These are phyloP conservation scores for Xylaria sp. DNA, from an alignment of 2,329 filamentous ascomycete species.

Conservation along the genomic window DNA sequence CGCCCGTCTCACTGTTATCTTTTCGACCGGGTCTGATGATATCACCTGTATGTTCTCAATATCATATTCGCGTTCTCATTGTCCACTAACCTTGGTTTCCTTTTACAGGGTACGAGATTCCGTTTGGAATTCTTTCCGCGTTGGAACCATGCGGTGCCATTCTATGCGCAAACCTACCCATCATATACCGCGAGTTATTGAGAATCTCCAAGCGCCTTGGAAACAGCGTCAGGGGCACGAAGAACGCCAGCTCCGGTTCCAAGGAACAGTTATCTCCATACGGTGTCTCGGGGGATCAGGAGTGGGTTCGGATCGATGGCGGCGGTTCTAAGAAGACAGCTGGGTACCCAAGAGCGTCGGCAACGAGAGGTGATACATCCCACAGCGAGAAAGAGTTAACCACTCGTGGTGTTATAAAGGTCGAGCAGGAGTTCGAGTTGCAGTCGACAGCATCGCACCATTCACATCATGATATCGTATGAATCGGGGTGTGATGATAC, in stretches of 20 bases:
- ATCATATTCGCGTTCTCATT: background rate
- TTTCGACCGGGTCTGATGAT: constrained; percentile 42
- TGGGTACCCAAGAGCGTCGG: constrained; percentile 8
- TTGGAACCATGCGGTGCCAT: constrained; percentile 46
- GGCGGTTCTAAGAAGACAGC: constrained; percentile 1
- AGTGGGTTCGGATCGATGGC: constrained; percentile 39
- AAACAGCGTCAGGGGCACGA: constrained; percentile 25
- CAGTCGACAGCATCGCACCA: constrained; percentile 11
- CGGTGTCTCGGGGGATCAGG: constrained; percentile 26
- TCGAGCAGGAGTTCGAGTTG: constrained; percentile 29
- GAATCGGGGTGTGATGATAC: background rate
- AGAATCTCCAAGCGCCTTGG: constrained; percentile 47
- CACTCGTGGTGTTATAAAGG: constrained; percentile 9
- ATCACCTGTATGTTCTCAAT: constrained; percentile 42
- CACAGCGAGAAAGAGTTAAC: constrained; percentile 18
- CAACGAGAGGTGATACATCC: background rate
- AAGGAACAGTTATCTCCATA: constrained; percentile 17
- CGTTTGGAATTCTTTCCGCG: constrained; percentile 45
- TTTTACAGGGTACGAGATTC: constrained; percentile 42
- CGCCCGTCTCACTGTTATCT: constrained; percentile 41
- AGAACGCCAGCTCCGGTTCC: constrained; percentile 17
- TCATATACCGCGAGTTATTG: constrained; percentile 48
- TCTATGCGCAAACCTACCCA: constrained; percentile 45
- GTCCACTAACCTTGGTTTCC: background rate
- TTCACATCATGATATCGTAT: constrained; percentile 7